Conservation (phyloP, 1,284 basidiomycete genomes). For the Naganishia sp. region DNA sequence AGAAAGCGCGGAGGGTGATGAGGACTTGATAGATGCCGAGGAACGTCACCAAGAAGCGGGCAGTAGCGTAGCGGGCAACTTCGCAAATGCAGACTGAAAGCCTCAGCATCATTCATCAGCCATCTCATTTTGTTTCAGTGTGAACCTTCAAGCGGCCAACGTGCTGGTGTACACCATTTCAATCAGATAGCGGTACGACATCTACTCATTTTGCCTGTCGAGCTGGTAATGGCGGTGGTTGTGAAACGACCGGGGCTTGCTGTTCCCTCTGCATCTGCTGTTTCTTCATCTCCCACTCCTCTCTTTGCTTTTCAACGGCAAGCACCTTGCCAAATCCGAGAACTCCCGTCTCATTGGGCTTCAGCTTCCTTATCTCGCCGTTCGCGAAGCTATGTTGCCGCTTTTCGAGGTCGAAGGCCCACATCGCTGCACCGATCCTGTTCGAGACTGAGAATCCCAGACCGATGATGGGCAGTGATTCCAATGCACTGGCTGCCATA, state of each 20-base stretch:
- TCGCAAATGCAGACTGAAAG: no score
- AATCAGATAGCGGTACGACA: no score
- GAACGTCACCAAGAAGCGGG: no score
- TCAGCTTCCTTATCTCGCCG: constrained; percentile 48
- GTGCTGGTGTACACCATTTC: no score
- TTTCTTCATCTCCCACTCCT: constrained; percentile 17
- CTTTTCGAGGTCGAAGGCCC: constrained; percentile 67
- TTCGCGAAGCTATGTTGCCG: constrained; percentile 65
- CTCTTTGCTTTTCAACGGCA: constrained; percentile 18
- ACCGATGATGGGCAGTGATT: constrained; percentile 74
- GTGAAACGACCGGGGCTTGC: not conserved
- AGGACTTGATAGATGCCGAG: no score
- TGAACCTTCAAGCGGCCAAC: no score
- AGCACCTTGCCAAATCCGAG: constrained; percentile 24
- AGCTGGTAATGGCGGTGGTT: constrained; percentile 16
- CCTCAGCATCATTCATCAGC: no score
- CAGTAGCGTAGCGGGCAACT: no score
- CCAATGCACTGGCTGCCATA: constrained; percentile 73
- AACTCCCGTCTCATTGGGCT: constrained; percentile 35
- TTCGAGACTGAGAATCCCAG: constrained; percentile 79
- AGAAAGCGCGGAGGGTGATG: no score
- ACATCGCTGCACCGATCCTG: constrained; percentile 62
- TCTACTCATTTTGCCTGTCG: not conserved
- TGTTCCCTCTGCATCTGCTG: not conserved
- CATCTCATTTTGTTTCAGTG: no score